phyloP scores from a whole-genome alignment of 192 early-diverging fungal genomes.

The Coemansia sp. region DNA sequence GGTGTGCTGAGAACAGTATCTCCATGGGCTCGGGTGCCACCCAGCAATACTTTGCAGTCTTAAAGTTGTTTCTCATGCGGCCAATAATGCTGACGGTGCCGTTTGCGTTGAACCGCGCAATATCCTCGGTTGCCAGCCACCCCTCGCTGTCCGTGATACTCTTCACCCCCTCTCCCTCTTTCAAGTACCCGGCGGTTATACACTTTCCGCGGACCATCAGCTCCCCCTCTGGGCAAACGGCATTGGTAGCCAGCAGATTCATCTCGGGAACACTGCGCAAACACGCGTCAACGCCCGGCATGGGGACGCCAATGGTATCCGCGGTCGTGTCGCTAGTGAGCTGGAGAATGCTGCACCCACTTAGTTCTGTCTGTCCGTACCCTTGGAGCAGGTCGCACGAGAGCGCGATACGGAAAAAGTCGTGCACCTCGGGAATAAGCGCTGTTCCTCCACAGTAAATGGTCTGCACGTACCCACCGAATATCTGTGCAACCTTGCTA shows the following conservation, averaged over 20 bases:
- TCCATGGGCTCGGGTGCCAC: slow-evolving; percentile 89
- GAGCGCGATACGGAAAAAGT: slow-evolving; percentile 69
- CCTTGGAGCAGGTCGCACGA: slow-evolving; percentile 67
- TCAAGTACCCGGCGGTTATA: slow-evolving; percentile 74
- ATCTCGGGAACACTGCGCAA: slow-evolving; percentile 82
- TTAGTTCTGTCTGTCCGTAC: slow-evolving; percentile 80
- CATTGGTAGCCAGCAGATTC: slow-evolving; percentile 72
- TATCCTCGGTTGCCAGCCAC: slow-evolving; percentile 81
- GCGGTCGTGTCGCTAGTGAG: slow-evolving; percentile 55
- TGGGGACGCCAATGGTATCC: slow-evolving; percentile 69
- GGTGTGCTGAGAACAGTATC: slow-evolving; percentile 62
- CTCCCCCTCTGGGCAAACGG: slow-evolving; percentile 78
- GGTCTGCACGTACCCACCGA: slow-evolving; percentile 74
- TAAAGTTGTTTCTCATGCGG: slow-evolving; percentile 73
- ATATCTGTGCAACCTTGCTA: slow-evolving; percentile 67
- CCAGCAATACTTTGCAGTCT: slow-evolving; percentile 79
- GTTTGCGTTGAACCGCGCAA: slow-evolving; percentile 64
- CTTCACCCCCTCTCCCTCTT: slow-evolving; percentile 68
- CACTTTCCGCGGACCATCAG: slow-evolving; percentile 73
- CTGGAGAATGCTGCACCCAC: slow-evolving; percentile 41
- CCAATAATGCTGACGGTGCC: slow-evolving; percentile 74
- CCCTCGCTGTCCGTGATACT: slow-evolving; percentile 67
- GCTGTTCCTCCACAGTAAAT: slow-evolving; percentile 74
- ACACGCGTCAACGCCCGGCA: slow-evolving; percentile 70
- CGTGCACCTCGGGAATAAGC: slow-evolving; percentile 67